Evolutionary conservation across 2,329 filamentous ascomycete genomes (phyloP), one percentile per base, ranked within the genome.

Genomic region (Mycosphaerella sp.): DNA sequence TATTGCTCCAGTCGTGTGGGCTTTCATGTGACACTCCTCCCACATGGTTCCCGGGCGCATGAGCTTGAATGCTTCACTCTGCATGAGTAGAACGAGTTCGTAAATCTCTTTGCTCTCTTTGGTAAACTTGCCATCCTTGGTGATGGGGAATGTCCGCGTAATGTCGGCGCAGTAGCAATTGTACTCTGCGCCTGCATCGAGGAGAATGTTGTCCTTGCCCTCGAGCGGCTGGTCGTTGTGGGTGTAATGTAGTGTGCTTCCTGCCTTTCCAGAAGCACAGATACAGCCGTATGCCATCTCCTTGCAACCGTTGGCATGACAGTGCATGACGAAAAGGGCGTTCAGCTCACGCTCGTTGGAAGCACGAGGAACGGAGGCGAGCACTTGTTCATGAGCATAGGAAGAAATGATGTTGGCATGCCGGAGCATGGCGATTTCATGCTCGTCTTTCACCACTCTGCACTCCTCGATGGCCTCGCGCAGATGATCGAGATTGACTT

Each of bases 251-350:
- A 96, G 78, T 1, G 89, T 93, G 4, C 90, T 88, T 0, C 87
- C 91, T 12, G 87, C 85, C 4, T 83, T 79, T 9, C 92, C 92
- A 34, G 82, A 81, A 0, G 89, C 92, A 14, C 93, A 83, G 65
- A 97, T 96, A 56, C 86, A 85, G 61, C 87, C 82, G 72, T 97
- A 97, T 1, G 92, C 85, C 76, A 95, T 89, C 64, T 93, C 83
- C 67, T 84, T 85, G 49, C 86, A 86, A 23, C 87, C 87, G 57
- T 85, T 78, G 48, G 84, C 80, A 56, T 93, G 81, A 69, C 88
- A 95, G 31, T 79, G 78, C 67, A 88, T 83, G 9, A 95, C 71
- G 68, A 96, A 95, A 0, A 84, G 73, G 1, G 84, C 91, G 69
- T 95, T 86, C 32, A 96, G 81, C 69, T 96, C 87, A 34, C 82